Conservation (phyloP, 1,139 yeast genomes). For the Blastobotrys malaysiensis region DNA sequence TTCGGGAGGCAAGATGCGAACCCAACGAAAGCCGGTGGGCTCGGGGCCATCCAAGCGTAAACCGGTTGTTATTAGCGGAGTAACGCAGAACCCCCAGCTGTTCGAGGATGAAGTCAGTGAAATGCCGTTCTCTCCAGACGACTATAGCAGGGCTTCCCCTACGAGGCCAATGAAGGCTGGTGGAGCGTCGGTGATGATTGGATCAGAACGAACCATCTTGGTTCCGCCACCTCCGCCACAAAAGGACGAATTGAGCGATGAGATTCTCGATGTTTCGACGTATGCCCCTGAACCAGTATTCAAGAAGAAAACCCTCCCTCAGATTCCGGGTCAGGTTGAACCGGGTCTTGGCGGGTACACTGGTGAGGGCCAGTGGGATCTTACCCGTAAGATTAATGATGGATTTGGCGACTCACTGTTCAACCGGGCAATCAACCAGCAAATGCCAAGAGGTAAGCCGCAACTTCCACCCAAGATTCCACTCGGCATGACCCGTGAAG, state of each 20-base stretch:
- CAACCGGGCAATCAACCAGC: conserved; percentile 20
- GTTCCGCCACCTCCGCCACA: background rate
- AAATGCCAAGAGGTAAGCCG: conserved; percentile 16
- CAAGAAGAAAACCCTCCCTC: conserved; percentile 14
- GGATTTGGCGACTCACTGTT: conserved; percentile 34
- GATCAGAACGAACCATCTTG: background rate
- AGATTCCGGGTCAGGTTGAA: conserved; percentile 20
- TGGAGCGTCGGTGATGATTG: background rate
- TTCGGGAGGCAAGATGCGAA: conserved; percentile 1
- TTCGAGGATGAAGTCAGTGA: conserved; percentile 13
- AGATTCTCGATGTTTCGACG: conserved; percentile 20
- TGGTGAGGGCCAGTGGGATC: conserved; percentile 29
- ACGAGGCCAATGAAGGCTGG: background rate
- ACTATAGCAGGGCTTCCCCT: conserved; percentile 15
- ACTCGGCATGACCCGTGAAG: conserved; percentile 27
- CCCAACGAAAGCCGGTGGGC: conserved; percentile 16
- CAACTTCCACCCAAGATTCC: conserved; percentile 30
- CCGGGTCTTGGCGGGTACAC: conserved; percentile 26
- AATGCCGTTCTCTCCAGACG: conserved; percentile 28
- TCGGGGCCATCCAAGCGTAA: conserved; percentile 2
- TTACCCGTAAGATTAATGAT: conserved; percentile 30
- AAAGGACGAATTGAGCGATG: conserved; percentile 8
- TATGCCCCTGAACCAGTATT: conserved; percentile 29
- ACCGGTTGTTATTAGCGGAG: background rate
- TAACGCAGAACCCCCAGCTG: conserved; percentile 1